These are phyloP conservation scores for Nemania sp. DNA, from an alignment of 2,329 filamentous ascomycete genomes.

Conservation along the genomic window DNA sequence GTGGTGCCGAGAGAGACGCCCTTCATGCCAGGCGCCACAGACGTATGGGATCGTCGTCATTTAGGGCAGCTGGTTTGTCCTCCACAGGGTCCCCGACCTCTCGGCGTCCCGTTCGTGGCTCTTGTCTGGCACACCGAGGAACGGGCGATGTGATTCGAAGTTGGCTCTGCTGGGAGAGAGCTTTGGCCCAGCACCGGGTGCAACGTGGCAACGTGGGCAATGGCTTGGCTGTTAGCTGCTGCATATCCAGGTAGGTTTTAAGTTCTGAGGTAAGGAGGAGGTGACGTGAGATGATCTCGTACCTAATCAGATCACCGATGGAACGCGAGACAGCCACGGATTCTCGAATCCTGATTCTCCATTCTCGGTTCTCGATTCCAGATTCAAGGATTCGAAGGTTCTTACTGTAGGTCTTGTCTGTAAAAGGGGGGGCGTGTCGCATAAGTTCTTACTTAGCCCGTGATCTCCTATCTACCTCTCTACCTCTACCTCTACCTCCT, in stretches of 20 bases:
- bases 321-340: not conserved
- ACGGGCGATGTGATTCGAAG: not conserved
- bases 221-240: not conserved
- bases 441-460: too few relatives aligned
- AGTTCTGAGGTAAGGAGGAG: not conserved
- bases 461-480: not conserved
- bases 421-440: not conserved
- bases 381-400: not conserved
- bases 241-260: not conserved
- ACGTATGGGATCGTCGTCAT: constrained; percentile 4
- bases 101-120: not conserved
- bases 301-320: constrained; percentile 14
- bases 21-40: not conserved
- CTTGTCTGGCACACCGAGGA: not conserved
- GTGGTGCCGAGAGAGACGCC: not conserved
- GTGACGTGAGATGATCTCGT: constrained; percentile 6
- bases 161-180: not conserved
- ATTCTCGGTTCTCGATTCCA: not conserved
- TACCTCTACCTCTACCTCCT: not conserved
- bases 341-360: not conserved
- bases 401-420: not conserved
- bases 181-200: constrained; percentile 6
- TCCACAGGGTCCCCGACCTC: not conserved
- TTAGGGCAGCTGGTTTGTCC: not conserved
- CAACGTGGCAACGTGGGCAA: constrained; percentile 8